Evolutionary conservation across 495 filamentous ascomycete species (phyloP).

Genomic region (Hypoxylon perforatum): DNA sequence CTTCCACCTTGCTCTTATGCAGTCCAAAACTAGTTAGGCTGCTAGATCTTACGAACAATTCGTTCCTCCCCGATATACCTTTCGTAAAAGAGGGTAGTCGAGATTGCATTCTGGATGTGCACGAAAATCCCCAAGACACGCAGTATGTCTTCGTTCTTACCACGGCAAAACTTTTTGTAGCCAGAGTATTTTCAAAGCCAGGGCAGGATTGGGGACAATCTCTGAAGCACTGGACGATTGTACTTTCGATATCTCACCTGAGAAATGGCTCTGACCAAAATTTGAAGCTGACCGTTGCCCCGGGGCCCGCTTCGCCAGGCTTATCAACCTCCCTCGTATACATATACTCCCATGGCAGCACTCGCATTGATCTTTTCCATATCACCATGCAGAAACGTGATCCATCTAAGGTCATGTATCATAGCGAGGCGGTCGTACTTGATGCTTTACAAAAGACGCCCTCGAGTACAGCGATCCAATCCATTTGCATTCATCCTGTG

Average conservation of each 20-base stretch:
- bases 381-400: conserved; percentile 42
- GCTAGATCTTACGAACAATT: conserved; percentile 38
- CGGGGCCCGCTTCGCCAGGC: conserved; percentile 18
- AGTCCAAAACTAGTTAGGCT: conserved; percentile 35
- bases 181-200: conserved; percentile 30
- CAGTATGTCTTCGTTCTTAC: conserved; percentile 45
- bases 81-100: conserved; percentile 23
- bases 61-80: conserved; percentile 32
- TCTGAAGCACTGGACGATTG: conserved; percentile 37
- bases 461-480: conserved; percentile 9
- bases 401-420: conserved; percentile 36
- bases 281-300: conserved; percentile 34
- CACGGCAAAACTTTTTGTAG: conserved; percentile 40
- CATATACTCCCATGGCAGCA: conserved; percentile 34
- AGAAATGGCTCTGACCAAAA: conserved; percentile 36
- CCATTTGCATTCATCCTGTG: conserved; percentile 36
- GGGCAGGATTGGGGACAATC: conserved; percentile 31
- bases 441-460: conserved; percentile 15
- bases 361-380: conserved; percentile 47
- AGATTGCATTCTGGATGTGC: conserved; percentile 43
- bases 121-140: conserved; percentile 32
- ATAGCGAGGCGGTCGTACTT: conserved; percentile 23
- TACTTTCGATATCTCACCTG: conserved; percentile 41
- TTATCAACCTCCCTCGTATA: conserved; percentile 37
- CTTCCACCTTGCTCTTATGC: conserved; percentile 42